A percentile compares a stretch with the other conserved stretches of the same genome.
These are phyloP conservation scores for Clarireedia sp. DNA, from an alignment of 2,329 filamentous ascomycete species.

Conservation along the genomic window DNA sequence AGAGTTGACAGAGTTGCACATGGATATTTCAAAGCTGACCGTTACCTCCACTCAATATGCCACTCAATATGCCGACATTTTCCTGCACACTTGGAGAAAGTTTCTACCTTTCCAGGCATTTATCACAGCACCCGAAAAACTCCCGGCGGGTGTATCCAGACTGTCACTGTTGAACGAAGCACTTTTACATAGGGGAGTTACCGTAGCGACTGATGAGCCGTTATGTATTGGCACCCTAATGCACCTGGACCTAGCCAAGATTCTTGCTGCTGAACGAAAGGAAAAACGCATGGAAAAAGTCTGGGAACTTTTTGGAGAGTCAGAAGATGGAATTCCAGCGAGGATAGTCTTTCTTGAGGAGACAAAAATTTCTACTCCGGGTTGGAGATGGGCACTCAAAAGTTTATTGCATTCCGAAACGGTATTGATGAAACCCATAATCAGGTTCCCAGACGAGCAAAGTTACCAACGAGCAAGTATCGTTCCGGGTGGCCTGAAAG, in stretches of 20 bases:
- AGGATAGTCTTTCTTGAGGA: conserved; percentile 1
- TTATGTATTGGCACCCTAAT: conserved; percentile 24
- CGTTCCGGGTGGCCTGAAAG: conserved; percentile 3
- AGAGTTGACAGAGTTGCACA: background rate
- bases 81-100: background rate
- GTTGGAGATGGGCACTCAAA: conserved; percentile 27
- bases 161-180: conserved; percentile 19
- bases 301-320: background rate
- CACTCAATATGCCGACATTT: background rate
- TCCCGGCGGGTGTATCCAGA: background rate
- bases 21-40: background rate
- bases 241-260: background rate
- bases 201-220: conserved; percentile 27
- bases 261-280: background rate
- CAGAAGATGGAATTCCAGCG: background rate
- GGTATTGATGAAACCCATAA: background rate
- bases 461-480: background rate
- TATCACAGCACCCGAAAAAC: background rate
- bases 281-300: background rate
- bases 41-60: background rate
- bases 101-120: background rate
- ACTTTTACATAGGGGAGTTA: conserved; percentile 26
- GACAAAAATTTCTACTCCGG: conserved; percentile 6
- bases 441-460: background rate
- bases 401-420: conserved; percentile 2